Conservation (phyloP, 345 rosid species). For the Isatis tinctoria region DNA sequence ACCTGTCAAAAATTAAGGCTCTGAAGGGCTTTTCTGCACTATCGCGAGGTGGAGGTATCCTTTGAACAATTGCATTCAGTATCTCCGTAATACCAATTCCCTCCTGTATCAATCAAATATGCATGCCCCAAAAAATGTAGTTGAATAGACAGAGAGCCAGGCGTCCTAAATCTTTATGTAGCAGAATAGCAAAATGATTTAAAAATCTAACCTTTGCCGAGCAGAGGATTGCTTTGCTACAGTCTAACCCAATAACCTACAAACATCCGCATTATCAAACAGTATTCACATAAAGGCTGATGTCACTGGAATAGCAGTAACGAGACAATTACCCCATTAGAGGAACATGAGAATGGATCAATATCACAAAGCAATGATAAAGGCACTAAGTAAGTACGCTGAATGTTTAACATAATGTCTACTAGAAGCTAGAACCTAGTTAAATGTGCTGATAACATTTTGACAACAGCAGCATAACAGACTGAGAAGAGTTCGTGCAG, state of each 20-base stretch:
- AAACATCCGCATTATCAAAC: conserved; percentile 1
- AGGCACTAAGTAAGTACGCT: background rate
- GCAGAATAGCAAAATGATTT: conserved; percentile 1
- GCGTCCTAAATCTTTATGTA: background rate
- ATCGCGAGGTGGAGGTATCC: conserved; percentile 74
- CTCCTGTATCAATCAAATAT: conserved; percentile 47
- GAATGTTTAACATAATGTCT: background rate
- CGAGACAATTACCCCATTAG: background rate
- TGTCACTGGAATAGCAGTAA: conserved; percentile 16
- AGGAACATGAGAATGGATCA: background rate
- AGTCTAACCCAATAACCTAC: conserved; percentile 94
- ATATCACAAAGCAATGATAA: background rate
- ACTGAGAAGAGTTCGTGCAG: background rate
- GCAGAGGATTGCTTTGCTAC: conserved; percentile 88
- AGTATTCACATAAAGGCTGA: background rate
- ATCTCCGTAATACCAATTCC: conserved; percentile 90
- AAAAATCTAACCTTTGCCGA: conserved; percentile 84
- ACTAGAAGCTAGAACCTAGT: background rate
- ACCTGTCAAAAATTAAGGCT: conserved; percentile 97
- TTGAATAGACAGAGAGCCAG: background rate
- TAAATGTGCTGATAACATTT: background rate
- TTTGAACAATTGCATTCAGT: conserved; percentile 72
- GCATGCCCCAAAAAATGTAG: background rate
- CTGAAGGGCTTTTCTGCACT: conserved; percentile 60
- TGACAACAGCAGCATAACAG: background rate